Evolutionary conservation across 2,329 filamentous ascomycete species (phyloP).

Genomic region (Lachnellula cervina): DNA sequence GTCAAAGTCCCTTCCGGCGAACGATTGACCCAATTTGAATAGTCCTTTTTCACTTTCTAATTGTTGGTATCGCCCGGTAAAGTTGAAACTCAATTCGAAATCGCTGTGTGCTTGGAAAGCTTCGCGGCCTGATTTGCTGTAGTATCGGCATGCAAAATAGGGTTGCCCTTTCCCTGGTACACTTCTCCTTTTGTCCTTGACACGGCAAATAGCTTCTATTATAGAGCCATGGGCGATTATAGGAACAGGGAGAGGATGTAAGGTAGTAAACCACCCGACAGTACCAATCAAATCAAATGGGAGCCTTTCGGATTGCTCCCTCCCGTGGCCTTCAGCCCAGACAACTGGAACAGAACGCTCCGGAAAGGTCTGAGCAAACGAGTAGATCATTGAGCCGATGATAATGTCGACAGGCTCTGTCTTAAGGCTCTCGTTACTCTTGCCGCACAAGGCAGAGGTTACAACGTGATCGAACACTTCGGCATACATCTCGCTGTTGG

Average conservation of each 20-base stretch:
- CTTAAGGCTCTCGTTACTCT: slow-evolving; percentile 27
- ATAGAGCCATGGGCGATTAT: background rate
- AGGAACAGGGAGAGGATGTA: slow-evolving; percentile 31
- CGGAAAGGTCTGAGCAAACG: slow-evolving; percentile 32
- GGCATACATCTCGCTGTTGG: background rate
- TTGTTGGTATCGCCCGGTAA: background rate
- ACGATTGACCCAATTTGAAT: background rate
- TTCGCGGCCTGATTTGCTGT: background rate
- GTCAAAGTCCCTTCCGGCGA: background rate
- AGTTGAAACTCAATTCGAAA: background rate
- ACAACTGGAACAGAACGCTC: slow-evolving; percentile 33
- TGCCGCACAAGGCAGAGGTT: slow-evolving; percentile 12
- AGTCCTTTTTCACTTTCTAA: background rate
- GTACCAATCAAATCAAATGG: slow-evolving; percentile 30
- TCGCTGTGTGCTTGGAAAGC: slow-evolving; percentile 19
- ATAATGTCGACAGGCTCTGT: slow-evolving; percentile 37
- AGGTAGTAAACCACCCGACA: slow-evolving; percentile 43
- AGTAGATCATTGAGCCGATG: slow-evolving; percentile 31
- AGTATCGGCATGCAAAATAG: slow-evolving; percentile 33
- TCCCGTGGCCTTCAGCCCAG: slow-evolving; percentile 39
- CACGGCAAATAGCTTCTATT: slow-evolving; percentile 14
- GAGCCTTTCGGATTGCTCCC: slow-evolving; percentile 32
- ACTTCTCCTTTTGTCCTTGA: slow-evolving; percentile 34
- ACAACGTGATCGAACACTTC: background rate
- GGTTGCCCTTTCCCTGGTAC: slow-evolving; percentile 33